These are phyloP conservation scores for Domatiomyces globalis DNA, from an alignment of 2,329 filamentous ascomycete genomes.

Conservation along the genomic window DNA sequence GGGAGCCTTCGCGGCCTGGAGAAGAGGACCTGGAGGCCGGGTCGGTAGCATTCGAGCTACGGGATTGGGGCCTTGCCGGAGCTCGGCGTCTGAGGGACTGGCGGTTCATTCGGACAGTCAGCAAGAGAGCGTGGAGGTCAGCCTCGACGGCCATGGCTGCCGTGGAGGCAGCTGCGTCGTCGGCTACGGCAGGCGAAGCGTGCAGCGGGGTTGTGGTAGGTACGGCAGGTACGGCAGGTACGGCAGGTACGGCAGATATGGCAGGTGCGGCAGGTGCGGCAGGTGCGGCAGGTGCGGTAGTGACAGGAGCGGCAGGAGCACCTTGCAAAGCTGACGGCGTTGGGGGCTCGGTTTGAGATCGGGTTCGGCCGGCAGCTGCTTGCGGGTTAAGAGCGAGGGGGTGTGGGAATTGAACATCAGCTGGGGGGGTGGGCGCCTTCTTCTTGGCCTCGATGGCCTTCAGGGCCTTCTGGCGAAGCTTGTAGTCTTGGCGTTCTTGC, in stretches of 20 bases:
- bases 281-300: not conserved
- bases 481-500: constrained; percentile 34
- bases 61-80: constrained; percentile 10
- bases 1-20: constrained; percentile 17
- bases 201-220: not conserved
- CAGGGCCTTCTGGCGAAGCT: constrained; percentile 11
- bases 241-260: too few relatives aligned
- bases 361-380: not conserved
- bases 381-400: not conserved
- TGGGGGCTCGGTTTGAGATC: not conserved
- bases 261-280: not conserved
- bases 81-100: not conserved
- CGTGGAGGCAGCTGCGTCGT: not conserved
- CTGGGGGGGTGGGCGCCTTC: not conserved
- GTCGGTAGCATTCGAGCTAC: constrained; percentile 21
- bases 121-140: not conserved
- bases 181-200: too few relatives aligned
- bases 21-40: constrained; percentile 26
- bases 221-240: too few relatives aligned
- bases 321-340: not conserved
- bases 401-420: not conserved
- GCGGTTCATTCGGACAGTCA: not conserved
- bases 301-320: not conserved
- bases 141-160: not conserved
- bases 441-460: constrained; percentile 1